Evolutionary conservation across 1,284 basidiomycete species (phyloP).

Genomic region (Leccinum griseonigrum): DNA sequence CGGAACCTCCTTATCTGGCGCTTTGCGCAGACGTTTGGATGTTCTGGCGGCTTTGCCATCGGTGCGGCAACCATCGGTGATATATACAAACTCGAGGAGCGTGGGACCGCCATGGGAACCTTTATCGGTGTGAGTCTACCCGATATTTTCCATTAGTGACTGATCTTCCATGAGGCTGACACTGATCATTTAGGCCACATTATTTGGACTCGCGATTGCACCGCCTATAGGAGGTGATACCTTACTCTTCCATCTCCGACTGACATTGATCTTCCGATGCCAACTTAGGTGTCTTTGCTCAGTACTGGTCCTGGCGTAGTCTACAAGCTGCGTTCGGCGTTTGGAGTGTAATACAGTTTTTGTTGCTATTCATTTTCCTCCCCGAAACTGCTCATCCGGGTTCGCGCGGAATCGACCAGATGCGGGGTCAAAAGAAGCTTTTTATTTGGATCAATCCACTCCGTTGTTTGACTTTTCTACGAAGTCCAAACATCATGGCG

Average conservation of each 20-base stretch:
- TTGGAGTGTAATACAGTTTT: conserved; percentile 43
- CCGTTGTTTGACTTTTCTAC: conserved; percentile 46
- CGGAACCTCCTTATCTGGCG: conserved; percentile 44
- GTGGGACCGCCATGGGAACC: conserved; percentile 48
- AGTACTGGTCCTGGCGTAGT: conserved; percentile 67
- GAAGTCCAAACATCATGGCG: conserved; percentile 56
- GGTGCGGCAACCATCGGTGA: conserved; percentile 52
- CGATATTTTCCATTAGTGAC: not conserved
- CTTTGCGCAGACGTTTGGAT: conserved; percentile 46
- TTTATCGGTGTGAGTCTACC: conserved; percentile 39
- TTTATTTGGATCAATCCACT: conserved; percentile 62
- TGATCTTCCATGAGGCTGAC: not conserved
- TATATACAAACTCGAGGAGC: conserved; percentile 43
- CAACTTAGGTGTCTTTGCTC: conserved; percentile 40
- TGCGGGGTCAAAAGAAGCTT: conserved; percentile 35
- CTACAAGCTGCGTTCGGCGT: conserved; percentile 56
- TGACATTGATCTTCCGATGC: conserved; percentile 2
- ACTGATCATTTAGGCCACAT: conserved; percentile 34
- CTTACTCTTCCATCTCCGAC: not conserved
- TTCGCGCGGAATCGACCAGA: conserved; percentile 44
- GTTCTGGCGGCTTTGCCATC: conserved; percentile 38
- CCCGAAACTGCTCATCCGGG: conserved; percentile 71
- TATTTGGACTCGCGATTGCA: conserved; percentile 45
- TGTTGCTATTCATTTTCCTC: conserved; percentile 49
- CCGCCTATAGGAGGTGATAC: conserved; percentile 42